Evolutionary conservation across 2,329 filamentous ascomycete species (phyloP), one percentile per base, ranked within the genome.

Genomic region (Neophaeococcomyces aloes): DNA sequence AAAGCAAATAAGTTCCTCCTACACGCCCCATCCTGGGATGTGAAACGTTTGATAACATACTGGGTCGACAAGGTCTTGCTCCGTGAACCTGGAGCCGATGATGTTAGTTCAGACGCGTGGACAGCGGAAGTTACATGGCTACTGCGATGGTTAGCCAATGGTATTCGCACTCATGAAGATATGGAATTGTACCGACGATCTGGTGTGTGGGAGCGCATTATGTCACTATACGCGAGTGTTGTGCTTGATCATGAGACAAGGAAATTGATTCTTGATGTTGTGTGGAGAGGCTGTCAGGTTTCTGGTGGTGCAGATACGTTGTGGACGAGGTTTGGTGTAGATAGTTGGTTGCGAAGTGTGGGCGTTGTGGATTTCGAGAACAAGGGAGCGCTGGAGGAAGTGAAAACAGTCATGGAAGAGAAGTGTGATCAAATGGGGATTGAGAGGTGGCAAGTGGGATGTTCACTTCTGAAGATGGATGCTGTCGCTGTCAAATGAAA

Each of bases 1-100:
- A 94, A 94, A 59, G 68, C 91, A 63, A 94, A 94, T 66, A 70
- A 73, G 4, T 95, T 88, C 60, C 74, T 96, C 29, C 85, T 85
- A 17, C 79, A 79, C 40, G 76, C 79, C 0, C 88, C 89, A 1
- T 63, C 71, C 18, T 96, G 89, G 89, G 72, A 79, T 10, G 58
- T 71, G 8, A 61, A 62, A 21, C 73, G 72, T 35, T 60, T 80
- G 4, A 68, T 74, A 1, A 68, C 69, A 1, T 75, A 77, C 57
- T 79, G 76, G 68, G 65, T 80, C 14, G 76, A 84, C 47, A 80
- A 78, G 57, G 76, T 91, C 18, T 74, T 91, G 6, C 70, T 89
- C n/a, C 76, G 78, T 41, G 74, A 79, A 48, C 83, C 86, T 0
- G 78, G 76, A 18, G 72, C 83, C 38, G 83, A 88, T 53, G 83